Evolutionary conservation across 305 asterid species (phyloP).

Genomic region (Fraxinus dipetala): DNA sequence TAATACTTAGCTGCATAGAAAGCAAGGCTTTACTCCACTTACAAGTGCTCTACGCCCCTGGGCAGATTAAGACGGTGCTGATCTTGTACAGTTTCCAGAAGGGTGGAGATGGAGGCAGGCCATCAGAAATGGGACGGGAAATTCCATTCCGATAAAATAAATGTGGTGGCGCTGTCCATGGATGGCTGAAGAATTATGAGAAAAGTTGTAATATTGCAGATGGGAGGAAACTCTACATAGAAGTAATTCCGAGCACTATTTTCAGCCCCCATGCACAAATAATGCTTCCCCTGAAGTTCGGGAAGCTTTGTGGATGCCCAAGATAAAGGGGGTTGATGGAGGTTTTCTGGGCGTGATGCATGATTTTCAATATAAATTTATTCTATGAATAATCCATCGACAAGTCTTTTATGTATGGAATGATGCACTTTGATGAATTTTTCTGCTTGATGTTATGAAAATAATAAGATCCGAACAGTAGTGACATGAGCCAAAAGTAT

Average conservation of each 20-base stretch:
- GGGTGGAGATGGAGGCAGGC: not conserved
- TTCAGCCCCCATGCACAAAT: not conserved
- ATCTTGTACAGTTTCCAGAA: not conserved
- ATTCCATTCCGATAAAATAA: not conserved
- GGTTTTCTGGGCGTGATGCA: not conserved
- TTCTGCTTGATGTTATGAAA: not conserved
- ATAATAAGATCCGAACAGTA: too few species aligned
- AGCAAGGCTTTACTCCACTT: not conserved
- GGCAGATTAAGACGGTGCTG: not conserved
- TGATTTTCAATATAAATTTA: not conserved
- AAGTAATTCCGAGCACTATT: not conserved
- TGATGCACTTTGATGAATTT: not conserved
- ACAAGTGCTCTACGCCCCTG: not conserved
- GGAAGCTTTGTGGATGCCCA: not conserved
- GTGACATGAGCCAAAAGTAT: not conserved
- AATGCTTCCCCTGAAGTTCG: not conserved
- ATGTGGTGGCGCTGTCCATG: not conserved
- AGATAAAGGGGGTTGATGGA: not conserved
- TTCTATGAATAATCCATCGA: not conserved
- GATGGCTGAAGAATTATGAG: not conserved
- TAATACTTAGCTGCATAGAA: not conserved
- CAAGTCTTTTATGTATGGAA: not conserved
- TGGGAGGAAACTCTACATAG: not conserved
- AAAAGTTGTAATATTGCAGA: not conserved
- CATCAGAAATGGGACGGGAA: not conserved